Evolutionary conservation across 2,329 filamentous ascomycete genomes (phyloP).

Genomic region (Colletotrichum sp.): DNA sequence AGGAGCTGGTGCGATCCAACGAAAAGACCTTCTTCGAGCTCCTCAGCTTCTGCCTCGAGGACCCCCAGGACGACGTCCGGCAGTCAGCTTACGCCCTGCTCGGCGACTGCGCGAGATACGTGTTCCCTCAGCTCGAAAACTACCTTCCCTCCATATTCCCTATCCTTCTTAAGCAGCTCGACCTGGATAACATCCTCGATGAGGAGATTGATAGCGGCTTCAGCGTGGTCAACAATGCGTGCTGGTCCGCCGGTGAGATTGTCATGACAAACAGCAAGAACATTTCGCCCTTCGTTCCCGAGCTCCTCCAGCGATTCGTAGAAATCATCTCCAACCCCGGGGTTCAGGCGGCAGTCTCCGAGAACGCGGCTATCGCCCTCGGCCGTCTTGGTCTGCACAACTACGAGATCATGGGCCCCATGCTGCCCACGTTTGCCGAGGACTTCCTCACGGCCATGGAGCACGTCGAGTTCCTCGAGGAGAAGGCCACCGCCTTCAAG

Average conservation of each 20-base stretch:
- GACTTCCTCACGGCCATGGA: conserved; percentile 84
- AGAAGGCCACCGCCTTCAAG: conserved; percentile 92
- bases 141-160: conserved; percentile 78
- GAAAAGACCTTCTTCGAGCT: conserved; percentile 90
- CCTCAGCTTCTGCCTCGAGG: conserved; percentile 89
- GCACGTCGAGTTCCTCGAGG: conserved; percentile 85
- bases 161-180: conserved; percentile 85
- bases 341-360: conserved; percentile 84
- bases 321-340: conserved; percentile 85
- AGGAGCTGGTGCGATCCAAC: conserved; percentile 76
- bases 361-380: conserved; percentile 93
- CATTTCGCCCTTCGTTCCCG: conserved; percentile 79
- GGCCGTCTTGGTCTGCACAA: conserved; percentile 86
- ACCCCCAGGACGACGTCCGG: conserved; percentile 87
- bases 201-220: conserved; percentile 86
- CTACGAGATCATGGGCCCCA: conserved; percentile 76
- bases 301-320: conserved; percentile 77
- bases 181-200: conserved; percentile 76
- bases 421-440: conserved; percentile 79
- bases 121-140: conserved; percentile 80
- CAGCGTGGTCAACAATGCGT: conserved; percentile 96
- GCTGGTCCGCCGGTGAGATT: conserved; percentile 95
- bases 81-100: conserved; percentile 96
- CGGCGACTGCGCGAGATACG: conserved; percentile 92
- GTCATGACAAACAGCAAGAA: conserved; percentile 77